Base-by-base conservation (phyloP, 768 basidiomycete species). In the Tylopilus felleus region DNA sequence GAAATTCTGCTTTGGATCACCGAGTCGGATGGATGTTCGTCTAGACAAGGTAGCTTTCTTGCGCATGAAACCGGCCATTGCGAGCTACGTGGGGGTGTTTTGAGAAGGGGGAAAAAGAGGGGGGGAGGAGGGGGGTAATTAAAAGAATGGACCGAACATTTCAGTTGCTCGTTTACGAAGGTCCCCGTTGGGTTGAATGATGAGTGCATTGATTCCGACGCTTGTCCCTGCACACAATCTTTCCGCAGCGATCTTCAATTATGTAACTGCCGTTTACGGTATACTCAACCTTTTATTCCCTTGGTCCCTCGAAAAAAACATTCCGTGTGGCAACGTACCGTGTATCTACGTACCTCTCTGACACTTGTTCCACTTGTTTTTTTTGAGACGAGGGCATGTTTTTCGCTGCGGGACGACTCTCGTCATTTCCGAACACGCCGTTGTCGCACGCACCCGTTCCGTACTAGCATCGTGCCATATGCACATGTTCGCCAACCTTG, bases 11-110 rank as follows among this genome's bases (percentile, higher is more conserved):
- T 47, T 28, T 31, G 49, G 4, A 10, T 47, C 55, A 27, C 23
- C 27, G 22, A 7, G n/a, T 38, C 23, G n/a, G 35, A 36, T 2
- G 50, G 41, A 3, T n/a, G 7, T 21, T 42, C 40, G 53, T 54
- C 51, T 64, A 0, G 53, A 39, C 9, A 51, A 0, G 6, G 74
- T 79, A 12, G 61, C 55, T 64, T 79, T 80, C 73, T 72, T 81
- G 72, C 78, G 81, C 67, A 82, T 73, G 71, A 83, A 81, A 65
- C 75, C 75, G 60, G 78, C 76, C 81, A 83, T 82, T 33, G 60
- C 49, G 25, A 48, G 58, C 22, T 50, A 45, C 29, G 23, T 22
- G 35, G 42, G 16, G 43, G 49, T 27, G 23, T 39, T 2, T 21
- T 21, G n/a, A 19, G 14, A 35, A 5, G 19, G 28, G 38, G 14